Conservation (phyloP, 257 asterid species). For the Jacaranda mimosifolia region DNA sequence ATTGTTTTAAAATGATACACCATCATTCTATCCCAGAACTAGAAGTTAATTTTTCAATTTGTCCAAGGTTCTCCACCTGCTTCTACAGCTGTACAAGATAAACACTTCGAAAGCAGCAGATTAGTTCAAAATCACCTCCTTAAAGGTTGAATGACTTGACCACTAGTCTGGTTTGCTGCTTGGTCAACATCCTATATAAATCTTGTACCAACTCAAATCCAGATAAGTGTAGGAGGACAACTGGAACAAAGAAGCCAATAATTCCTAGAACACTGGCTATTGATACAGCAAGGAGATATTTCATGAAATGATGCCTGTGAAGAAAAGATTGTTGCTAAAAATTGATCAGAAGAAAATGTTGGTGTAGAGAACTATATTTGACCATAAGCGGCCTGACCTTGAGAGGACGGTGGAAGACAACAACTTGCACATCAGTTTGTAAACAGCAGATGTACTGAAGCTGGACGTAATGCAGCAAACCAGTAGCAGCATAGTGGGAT, state of each 20-base stretch:
- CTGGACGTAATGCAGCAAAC: conserved; percentile 43
- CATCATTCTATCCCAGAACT: too few relatives aligned
- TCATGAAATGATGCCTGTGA: conserved; percentile 37
- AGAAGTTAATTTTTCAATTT: too few relatives aligned
- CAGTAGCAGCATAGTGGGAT: conserved; percentile 33
- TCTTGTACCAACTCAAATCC: conserved; percentile 39
- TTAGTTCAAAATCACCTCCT: too few relatives aligned
- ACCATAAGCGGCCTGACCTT: conserved; percentile 28
- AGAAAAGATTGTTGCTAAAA: not conserved
- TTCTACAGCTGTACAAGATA: too few relatives aligned
- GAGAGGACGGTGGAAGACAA: conserved; percentile 31
- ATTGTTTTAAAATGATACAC: too few relatives aligned
- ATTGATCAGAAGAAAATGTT: conserved; percentile 3
- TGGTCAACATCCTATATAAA: conserved; percentile 37
- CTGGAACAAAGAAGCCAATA: conserved; percentile 43
- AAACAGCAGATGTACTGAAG: conserved; percentile 35
- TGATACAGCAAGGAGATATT: conserved; percentile 34
- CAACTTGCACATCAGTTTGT: conserved; percentile 30
- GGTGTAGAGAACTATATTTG: conserved; percentile 12
- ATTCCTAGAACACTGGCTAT: conserved; percentile 39
- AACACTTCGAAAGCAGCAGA: too few relatives aligned
- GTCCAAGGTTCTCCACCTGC: too few relatives aligned
- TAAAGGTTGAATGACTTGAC: conserved; percentile 10
- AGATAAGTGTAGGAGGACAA: conserved; percentile 38
- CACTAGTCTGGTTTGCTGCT: conserved; percentile 35